Conservation (phyloP, 2,329 filamentous ascomycete genomes). For the Aspergillus sp. region DNA sequence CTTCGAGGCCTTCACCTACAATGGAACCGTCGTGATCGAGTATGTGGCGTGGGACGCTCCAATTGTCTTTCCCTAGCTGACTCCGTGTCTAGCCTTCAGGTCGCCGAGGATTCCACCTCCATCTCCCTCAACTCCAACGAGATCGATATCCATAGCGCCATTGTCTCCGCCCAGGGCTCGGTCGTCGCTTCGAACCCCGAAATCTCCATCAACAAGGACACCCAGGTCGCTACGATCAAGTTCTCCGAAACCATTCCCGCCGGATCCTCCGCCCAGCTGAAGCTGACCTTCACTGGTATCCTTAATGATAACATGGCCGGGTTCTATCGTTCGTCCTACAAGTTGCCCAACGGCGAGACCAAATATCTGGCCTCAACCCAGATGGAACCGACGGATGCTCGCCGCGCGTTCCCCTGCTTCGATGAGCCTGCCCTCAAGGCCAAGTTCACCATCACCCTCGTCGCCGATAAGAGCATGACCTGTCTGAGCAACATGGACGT, state of each 20-base stretch:
- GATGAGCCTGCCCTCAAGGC: slow-evolving; percentile 95
- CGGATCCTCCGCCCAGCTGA: slow-evolving; percentile 74
- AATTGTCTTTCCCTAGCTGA: slow-evolving; percentile 6
- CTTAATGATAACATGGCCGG: slow-evolving; percentile 96
- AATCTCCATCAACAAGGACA: slow-evolving; percentile 72
- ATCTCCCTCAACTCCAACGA: slow-evolving; percentile 87
- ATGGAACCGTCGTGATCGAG: slow-evolving; percentile 82
- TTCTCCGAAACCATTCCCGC: slow-evolving; percentile 72
- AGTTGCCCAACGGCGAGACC: slow-evolving; percentile 72
- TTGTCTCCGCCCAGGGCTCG: slow-evolving; percentile 59
- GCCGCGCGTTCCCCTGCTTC: slow-evolving; percentile 92
- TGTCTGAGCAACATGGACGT: slow-evolving; percentile 98
- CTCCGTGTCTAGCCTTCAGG: slow-evolving; percentile 61
- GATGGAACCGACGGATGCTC: slow-evolving; percentile 94
- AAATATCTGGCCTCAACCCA: slow-evolving; percentile 87
- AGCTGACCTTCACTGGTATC: slow-evolving; percentile 73
- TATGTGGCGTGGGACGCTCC: slow-evolving; percentile 35
- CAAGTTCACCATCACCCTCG: slow-evolving; percentile 83
- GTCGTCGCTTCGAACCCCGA: slow-evolving; percentile 62
- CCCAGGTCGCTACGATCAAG: slow-evolving; percentile 77
- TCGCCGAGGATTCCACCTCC: slow-evolving; percentile 77
- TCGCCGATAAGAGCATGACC: slow-evolving; percentile 86
- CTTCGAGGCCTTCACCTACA: slow-evolving; percentile 82
- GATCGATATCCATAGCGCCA: slow-evolving; percentile 74
- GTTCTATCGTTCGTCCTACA: slow-evolving; percentile 95